Evolutionary conservation across 768 basidiomycete species (phyloP), one percentile per base, ranked within the genome.

Genomic region (Strobilomyces confusus): DNA sequence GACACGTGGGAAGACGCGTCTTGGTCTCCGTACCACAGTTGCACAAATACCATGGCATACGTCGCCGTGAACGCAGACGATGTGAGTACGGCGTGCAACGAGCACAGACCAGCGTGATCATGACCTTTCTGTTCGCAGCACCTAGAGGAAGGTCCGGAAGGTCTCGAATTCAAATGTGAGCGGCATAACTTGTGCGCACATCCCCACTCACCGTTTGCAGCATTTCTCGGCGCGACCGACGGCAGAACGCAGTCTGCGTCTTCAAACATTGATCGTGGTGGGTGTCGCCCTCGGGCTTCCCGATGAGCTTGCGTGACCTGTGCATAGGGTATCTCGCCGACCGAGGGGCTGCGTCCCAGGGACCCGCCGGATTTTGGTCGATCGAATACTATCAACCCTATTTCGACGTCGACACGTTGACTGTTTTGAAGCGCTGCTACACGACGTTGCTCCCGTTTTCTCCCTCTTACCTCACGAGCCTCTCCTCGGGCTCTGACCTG

Each of bases 341-440:
- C 56, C 74, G 76, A 9, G 62, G 73, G 11, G 65, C 71, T 32
- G 69, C 76, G 48, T 64, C 72, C 9, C 80, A 80, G 63, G 73
- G 75, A 14, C 56, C 73, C 4, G 72, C 78, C 4, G 80, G 80
- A 1, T 90, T 89, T 70, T 92, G 89, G 90, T 82, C 80, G 25
- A 61, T 92, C 30, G 91, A 94, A 55, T 89, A 89, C 67, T 93
- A 94, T 65, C 90, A 92, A 63, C 77, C 81, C 3, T 92, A 89
- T 70, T 95, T 95, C 60, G 92, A 95, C 57, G 80, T 95, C 32
- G 92, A 94, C 72, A 92, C 91, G 0, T 78, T 80, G 56, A 89
- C 81, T 5, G 87, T 89, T 15, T 70, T 92, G 33, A 75, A 77
- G 59, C 81, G 91, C 55, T 92, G 89, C 63, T 86, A 87, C 67